These are phyloP conservation scores for Cyberlindnera maclurae DNA, from an alignment of 805 yeast genomes.

Conservation along the genomic window DNA sequence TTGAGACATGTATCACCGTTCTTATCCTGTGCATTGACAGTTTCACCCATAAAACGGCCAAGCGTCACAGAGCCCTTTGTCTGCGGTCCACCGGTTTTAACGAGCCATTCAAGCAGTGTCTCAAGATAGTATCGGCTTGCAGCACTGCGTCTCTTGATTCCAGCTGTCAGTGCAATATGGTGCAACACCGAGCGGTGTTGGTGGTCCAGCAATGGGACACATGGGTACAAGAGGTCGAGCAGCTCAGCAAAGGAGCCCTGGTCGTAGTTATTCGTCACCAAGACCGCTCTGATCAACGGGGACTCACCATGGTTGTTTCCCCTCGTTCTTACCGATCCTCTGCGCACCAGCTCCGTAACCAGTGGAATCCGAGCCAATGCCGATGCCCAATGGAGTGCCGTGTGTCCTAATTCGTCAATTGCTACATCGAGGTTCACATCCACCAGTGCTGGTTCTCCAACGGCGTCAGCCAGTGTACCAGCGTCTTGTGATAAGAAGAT, in stretches of 20 bases:
- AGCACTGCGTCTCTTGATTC: constrained; percentile 63
- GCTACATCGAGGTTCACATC: constrained; percentile 68
- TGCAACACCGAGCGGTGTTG: constrained; percentile 79
- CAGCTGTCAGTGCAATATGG: constrained; percentile 77
- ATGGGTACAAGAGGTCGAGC: constrained; percentile 69
- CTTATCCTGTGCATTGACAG: constrained; percentile 83
- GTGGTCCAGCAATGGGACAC: constrained; percentile 55
- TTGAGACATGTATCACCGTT: constrained; percentile 95
- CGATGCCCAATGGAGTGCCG: constrained; percentile 94
- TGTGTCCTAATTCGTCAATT: constrained; percentile 88
- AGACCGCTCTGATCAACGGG: constrained; percentile 75
- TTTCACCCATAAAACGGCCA: constrained; percentile 52
- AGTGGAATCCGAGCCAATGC: constrained; percentile 74
- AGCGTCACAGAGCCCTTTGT: constrained; percentile 42
- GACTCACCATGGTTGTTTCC: constrained; percentile 85
- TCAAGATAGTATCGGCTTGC: constrained; percentile 72
- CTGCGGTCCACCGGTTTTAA: constrained; percentile 41
- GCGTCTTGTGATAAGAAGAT: constrained; percentile 40
- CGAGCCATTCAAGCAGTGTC: constrained; percentile 71
- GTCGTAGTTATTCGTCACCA: constrained; percentile 78
- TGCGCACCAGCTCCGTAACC: constrained; percentile 59
- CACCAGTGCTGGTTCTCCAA: constrained; percentile 19
- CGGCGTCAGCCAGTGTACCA: constrained; percentile 25
- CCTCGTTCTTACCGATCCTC: constrained; percentile 63
- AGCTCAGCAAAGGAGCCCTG: constrained; percentile 65